These are phyloP conservation scores for Fusarium graminum DNA, from an alignment of 2,329 filamentous ascomycete genomes.

Conservation along the genomic window DNA sequence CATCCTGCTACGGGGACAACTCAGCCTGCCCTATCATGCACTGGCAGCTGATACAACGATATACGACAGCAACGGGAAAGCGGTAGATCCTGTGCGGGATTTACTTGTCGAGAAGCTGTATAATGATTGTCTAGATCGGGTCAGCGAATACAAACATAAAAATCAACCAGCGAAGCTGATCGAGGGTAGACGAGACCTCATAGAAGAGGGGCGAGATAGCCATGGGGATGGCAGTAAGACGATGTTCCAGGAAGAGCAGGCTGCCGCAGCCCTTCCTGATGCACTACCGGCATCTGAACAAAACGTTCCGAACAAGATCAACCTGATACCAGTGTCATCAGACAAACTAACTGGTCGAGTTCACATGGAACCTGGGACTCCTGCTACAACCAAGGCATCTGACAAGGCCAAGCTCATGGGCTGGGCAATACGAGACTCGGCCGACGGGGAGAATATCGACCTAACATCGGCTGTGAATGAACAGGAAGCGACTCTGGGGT, in stretches of 20 bases:
- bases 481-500: constrained; percentile 81
- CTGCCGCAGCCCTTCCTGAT: constrained; percentile 70
- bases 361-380: constrained; percentile 77
- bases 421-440: constrained; percentile 77
- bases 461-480: constrained; percentile 74
- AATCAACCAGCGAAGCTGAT: constrained; percentile 76
- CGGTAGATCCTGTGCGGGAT: constrained; percentile 84
- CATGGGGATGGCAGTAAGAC: constrained; percentile 76
- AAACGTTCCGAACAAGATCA: constrained; percentile 64
- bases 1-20: constrained; percentile 88
- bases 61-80: constrained; percentile 83
- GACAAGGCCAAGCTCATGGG: constrained; percentile 84
- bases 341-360: constrained; percentile 79
- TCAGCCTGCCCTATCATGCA: constrained; percentile 87
- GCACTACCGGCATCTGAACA: constrained; percentile 67
- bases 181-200: constrained; percentile 83
- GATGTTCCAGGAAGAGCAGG: constrained; percentile 78
- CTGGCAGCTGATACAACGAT: constrained; percentile 86
- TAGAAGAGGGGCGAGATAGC: constrained; percentile 86
- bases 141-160: constrained; percentile 90
- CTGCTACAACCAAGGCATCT: constrained; percentile 78
- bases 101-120: constrained; percentile 90
- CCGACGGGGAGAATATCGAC: constrained; percentile 76
- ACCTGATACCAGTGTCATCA: constrained; percentile 73
- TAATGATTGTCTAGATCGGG: constrained; percentile 93